A percentile compares a stretch with the other conserved stretches of the same genome.
Conservation (phyloP, 176 grass and related monocot genomes). For the Carex myosuroides region DNA sequence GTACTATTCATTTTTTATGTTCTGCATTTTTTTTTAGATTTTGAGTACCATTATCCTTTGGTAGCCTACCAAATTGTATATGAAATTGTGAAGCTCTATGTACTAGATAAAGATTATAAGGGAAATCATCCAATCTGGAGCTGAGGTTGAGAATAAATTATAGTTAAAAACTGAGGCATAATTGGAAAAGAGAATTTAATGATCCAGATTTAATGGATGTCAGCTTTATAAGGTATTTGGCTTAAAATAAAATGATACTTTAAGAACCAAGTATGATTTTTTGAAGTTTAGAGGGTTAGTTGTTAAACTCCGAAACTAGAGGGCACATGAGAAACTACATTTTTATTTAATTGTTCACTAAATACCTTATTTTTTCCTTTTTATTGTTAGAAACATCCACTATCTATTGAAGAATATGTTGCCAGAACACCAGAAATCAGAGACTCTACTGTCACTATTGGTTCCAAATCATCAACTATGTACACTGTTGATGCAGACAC, state of each 20-base stretch:
- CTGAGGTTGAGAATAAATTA: not conserved
- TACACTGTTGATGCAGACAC: conserved; percentile 64
- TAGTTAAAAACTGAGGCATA: not conserved
- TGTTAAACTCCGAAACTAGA: not conserved
- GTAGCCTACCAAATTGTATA: not conserved
- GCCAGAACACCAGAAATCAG: conserved; percentile 63
- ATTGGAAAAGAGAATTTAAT: not conserved
- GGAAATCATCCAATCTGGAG: not conserved
- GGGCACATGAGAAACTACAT: not conserved
- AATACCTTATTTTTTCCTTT: conserved; percentile 19
- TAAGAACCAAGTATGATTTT: not conserved
- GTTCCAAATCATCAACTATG: conserved; percentile 71
- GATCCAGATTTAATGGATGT: not conserved
- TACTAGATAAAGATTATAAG: not conserved
- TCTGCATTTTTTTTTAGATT: not conserved
- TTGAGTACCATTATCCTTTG: not conserved
- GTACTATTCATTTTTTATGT: not conserved
- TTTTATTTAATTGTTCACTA: not conserved
- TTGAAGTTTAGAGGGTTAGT: not conserved
- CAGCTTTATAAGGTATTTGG: not conserved
- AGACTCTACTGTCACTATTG: conserved; percentile 72
- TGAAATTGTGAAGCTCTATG: not conserved
- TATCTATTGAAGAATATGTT: conserved; percentile 76
- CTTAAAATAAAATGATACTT: not conserved
- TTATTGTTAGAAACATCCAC: conserved; percentile 54